phyloP scores from a whole-genome alignment of 2,329 filamentous ascomycete genomes.

The Zalaria sp. region DNA sequence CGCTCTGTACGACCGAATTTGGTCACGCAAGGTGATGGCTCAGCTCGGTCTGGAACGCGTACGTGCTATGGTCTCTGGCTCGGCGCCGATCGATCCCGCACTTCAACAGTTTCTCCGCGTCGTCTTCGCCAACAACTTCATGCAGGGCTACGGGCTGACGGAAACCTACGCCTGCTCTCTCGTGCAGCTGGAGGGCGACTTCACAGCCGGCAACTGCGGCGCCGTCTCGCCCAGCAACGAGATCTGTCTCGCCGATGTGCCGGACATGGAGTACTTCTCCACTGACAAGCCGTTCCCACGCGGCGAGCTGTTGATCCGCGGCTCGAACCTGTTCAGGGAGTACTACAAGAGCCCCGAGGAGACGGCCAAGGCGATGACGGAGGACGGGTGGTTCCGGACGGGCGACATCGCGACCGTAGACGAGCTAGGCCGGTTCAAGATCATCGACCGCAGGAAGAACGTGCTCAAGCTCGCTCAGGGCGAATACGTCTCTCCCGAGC shows the following conservation, averaged over 20 bases:
- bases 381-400: slow-evolving; percentile 93
- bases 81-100: slow-evolving; percentile 76
- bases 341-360: slow-evolving; percentile 88
- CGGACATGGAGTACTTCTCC: slow-evolving; percentile 84
- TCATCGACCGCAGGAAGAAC: slow-evolving; percentile 96
- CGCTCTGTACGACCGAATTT: slow-evolving; percentile 71
- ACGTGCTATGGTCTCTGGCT: slow-evolving; percentile 68
- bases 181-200: slow-evolving; percentile 57
- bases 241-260: slow-evolving; percentile 70
- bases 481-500: slow-evolving; percentile 95
- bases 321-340: slow-evolving; percentile 65
- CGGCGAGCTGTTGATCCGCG: slow-evolving; percentile 76
- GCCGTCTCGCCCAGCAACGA: slow-evolving; percentile 54
- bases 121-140: slow-evolving; percentile 63
- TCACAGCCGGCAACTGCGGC: slow-evolving; percentile 69
- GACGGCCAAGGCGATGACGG: slow-evolving; percentile 66
- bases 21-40: slow-evolving; percentile 75
- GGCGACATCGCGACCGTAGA: slow-evolving; percentile 86
- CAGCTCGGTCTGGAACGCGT: slow-evolving; percentile 67
- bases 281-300: slow-evolving; percentile 81
- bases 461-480: slow-evolving; percentile 97
- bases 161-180: slow-evolving; percentile 75
- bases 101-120: slow-evolving; percentile 82
- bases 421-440: slow-evolving; percentile 70
- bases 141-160: slow-evolving; percentile 86